Evolutionary conservation across 2,329 filamentous ascomycete species (phyloP), one percentile per base, ranked within the genome.

Genomic region (Furcasterigmium furcatum): DNA sequence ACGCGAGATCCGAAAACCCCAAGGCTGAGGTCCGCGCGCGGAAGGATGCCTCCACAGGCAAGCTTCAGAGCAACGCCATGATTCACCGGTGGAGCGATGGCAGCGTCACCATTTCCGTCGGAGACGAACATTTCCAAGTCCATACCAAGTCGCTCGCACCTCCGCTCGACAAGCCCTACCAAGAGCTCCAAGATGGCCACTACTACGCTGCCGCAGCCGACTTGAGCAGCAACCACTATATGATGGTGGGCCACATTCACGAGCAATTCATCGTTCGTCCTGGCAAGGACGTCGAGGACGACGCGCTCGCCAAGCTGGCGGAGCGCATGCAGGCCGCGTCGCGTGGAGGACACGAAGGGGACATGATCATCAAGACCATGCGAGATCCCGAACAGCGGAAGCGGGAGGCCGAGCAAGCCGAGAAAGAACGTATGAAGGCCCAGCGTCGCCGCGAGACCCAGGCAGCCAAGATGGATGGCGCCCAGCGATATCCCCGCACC

Each of bases 31-130:
- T 88, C 40, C 82, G 87, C 49, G 88, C 84, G 66, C 81, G 85
- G 44, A 80, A 77, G 57, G 83, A 88, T 47, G 73, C 82, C 9
- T 75, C 74, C n/a, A 85, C 81, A 2, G 76, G 78, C 41, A 71
- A 82, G 50, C 72, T 91, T 12, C 80, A 87, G 59, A 91, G 87
- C 58, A 92, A 92, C 60, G 80, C 88, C 3, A 79, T 84, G 51
- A 70, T 92, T 24, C 80, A 88, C 58, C 79, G 80, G 54, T 92
- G 88, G 88, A 89, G 84, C 50, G 88, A 92, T 58, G 88, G 88
- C 22, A 89, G 85, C 4, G 70, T 88, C 14, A 91, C 87, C 10
- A 71, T 92, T 20, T 80, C 85, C n/a, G 73, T 91, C 20, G 88
- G 87, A 13, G 82, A 81, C 48, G 82, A 84, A 52, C 87, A 91